phyloP scores from a whole-genome alignment of 2,329 filamentous ascomycete genomes.

The Penicillium sp. region DNA sequence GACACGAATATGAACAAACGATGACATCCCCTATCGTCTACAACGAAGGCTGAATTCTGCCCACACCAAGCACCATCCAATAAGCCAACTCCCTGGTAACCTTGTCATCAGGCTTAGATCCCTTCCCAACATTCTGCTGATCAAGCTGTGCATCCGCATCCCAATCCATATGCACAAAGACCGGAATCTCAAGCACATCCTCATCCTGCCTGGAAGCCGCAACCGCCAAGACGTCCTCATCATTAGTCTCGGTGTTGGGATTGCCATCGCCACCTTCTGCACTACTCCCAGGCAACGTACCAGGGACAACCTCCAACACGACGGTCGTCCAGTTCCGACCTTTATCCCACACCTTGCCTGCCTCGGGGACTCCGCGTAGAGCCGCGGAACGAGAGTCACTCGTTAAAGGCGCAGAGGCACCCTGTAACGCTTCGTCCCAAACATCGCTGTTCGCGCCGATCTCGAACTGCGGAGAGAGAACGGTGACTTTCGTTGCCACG shows the following conservation, averaged over 20 bases:
- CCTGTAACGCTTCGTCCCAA: conserved; percentile 82
- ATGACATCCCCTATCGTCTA: conserved; percentile 6
- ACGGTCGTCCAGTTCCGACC: conserved; percentile 94
- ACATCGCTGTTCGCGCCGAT: conserved; percentile 92
- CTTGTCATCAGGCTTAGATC: conserved; percentile 59
- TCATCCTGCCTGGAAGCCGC: conserved; percentile 49
- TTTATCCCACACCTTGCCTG: conserved; percentile 93
- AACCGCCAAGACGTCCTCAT: conserved; percentile 25
- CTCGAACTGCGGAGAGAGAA: conserved; percentile 91
- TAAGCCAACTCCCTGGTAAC: conserved; percentile 89
- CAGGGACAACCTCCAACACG: conserved; percentile 82
- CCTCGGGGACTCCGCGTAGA: conserved; percentile 60
- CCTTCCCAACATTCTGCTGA: conserved; percentile 33
- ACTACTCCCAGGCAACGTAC: conserved; percentile 33
- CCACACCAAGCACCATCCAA: conserved; percentile 90
- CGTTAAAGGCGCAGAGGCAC: conserved; percentile 35
- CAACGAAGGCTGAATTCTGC: conserved; percentile 58
- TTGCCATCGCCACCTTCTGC: conserved; percentile 26
- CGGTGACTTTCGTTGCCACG: conserved; percentile 76
- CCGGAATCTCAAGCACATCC: conserved; percentile 79
- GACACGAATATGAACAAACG: background rate
- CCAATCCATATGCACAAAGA: conserved; percentile 92
- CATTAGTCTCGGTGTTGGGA: conserved; percentile 32
- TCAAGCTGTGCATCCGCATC: conserved; percentile 59
- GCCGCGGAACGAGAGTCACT: conserved; percentile 38